These are phyloP conservation scores for Neobulgaria alba DNA, from an alignment of 2,329 filamentous ascomycete genomes.

Conservation along the genomic window DNA sequence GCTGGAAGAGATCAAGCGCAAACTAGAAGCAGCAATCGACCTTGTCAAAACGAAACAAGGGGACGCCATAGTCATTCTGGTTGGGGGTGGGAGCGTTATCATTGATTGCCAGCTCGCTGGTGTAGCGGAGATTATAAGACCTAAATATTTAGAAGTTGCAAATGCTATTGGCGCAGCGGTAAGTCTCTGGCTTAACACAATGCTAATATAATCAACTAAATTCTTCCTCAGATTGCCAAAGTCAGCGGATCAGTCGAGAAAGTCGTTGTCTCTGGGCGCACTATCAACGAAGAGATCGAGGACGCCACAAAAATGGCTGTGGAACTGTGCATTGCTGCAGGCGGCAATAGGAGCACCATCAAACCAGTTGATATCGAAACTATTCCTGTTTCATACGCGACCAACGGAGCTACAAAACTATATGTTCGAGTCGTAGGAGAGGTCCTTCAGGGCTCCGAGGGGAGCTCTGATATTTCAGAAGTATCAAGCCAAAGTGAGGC, in stretches of 20 bases:
- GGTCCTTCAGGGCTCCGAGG: constrained; percentile 16
- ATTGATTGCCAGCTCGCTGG: constrained; percentile 38
- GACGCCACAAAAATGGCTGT: constrained; percentile 19
- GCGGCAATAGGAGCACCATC: constrained; percentile 20
- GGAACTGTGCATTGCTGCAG: constrained; percentile 21
- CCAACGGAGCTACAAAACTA: constrained; percentile 23
- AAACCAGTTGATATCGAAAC: constrained; percentile 25
- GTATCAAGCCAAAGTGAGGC: not conserved
- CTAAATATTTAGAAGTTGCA: constrained; percentile 44
- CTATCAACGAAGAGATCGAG: constrained; percentile 21
- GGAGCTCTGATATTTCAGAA: constrained; percentile 4
- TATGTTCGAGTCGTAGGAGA: constrained; percentile 26
- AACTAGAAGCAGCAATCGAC: constrained; percentile 46
- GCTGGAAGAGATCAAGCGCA: constrained; percentile 25
- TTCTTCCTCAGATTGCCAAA: constrained; percentile 20
- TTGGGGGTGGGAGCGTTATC: constrained; percentile 48
- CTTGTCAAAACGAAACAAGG: constrained; percentile 47
- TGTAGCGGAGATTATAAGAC: constrained; percentile 41
- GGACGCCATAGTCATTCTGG: constrained; percentile 43
- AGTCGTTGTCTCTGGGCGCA: constrained; percentile 21
- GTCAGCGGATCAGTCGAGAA: constrained; percentile 24
- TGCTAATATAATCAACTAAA: not conserved
- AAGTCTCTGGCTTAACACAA: constrained; percentile 26
- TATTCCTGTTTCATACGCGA: constrained; percentile 25
- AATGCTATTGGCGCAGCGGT: constrained; percentile 53